Conservation (phyloP, 148 eudicot species). For the Bassia scoparia region DNA sequence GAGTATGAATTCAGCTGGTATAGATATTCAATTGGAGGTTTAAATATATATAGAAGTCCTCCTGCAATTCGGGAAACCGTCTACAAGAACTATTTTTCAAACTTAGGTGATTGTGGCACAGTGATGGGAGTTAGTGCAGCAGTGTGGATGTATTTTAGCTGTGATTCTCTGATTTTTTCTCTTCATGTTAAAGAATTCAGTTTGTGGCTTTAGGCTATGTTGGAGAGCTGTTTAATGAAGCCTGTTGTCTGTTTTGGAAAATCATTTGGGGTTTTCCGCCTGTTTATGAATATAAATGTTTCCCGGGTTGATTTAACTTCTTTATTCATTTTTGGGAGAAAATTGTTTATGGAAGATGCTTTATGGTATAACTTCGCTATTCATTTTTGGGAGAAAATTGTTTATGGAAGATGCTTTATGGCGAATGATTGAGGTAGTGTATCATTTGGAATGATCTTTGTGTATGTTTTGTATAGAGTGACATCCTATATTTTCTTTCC, state of each 20-base stretch:
- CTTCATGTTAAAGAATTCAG: background rate
- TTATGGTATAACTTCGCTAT: no score
- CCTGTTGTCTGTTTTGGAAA: background rate
- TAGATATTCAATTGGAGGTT: background rate
- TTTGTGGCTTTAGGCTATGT: background rate
- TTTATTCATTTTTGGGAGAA: background rate
- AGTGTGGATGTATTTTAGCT: conserved; percentile 5
- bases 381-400: no score
- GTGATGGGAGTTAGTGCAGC: background rate
- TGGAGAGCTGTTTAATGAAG: background rate
- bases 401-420: background rate
- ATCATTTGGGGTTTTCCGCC: conserved; percentile 5
- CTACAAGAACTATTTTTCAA: background rate
- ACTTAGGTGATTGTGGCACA: background rate
- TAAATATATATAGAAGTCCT: background rate
- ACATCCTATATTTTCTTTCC: background rate
- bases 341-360: background rate
- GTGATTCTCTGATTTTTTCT: background rate
- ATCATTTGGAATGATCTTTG: background rate
- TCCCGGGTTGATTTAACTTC: background rate
- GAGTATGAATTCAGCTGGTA: background rate
- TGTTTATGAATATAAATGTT: background rate
- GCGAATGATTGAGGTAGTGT: background rate
- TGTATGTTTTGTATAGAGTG: no score
- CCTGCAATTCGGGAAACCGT: background rate